phyloP scores from a whole-genome alignment of 169 alveolate genomes.

The Plasmodium gaboni region DNA sequence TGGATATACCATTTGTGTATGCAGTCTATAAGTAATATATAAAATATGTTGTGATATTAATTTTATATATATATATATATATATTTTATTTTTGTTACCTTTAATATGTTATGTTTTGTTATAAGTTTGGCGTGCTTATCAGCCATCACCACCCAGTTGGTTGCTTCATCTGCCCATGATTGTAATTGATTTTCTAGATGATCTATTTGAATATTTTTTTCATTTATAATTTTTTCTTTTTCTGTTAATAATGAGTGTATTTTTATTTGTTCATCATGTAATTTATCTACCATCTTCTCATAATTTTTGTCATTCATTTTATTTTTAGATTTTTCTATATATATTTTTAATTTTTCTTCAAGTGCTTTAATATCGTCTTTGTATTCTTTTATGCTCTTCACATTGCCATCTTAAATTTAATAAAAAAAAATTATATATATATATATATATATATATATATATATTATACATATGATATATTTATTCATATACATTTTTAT shows the following conservation, averaged over 20 bases:
- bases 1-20: too few relatives aligned
- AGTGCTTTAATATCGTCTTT: slow-evolving; percentile 54
- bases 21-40: too few relatives aligned
- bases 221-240: slow-evolving; percentile 53
- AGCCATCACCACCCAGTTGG: slow-evolving; percentile 61
- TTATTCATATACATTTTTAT: not conserved
- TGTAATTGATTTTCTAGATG: slow-evolving; percentile 39
- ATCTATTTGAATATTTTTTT: slow-evolving; percentile 51
- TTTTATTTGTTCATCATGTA: slow-evolving; percentile 68
- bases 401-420: slow-evolving; percentile 19
- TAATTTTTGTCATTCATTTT: slow-evolving; percentile 51
- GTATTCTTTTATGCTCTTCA: slow-evolving; percentile 13
- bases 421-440: not conserved
- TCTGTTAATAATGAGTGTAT: slow-evolving; percentile 55
- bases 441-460: not conserved
- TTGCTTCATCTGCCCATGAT: slow-evolving; percentile 74
- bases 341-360: slow-evolving; percentile 39
- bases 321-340: slow-evolving; percentile 34
- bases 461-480: not conserved
- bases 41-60: too few relatives aligned
- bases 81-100: slow-evolving; percentile 15
- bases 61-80: too few relatives aligned
- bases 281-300: slow-evolving; percentile 41
- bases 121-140: slow-evolving; percentile 64
- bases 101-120: slow-evolving; percentile 42